Conservation (phyloP, 805 yeast species). For the Monosporozyma servazzii region DNA sequence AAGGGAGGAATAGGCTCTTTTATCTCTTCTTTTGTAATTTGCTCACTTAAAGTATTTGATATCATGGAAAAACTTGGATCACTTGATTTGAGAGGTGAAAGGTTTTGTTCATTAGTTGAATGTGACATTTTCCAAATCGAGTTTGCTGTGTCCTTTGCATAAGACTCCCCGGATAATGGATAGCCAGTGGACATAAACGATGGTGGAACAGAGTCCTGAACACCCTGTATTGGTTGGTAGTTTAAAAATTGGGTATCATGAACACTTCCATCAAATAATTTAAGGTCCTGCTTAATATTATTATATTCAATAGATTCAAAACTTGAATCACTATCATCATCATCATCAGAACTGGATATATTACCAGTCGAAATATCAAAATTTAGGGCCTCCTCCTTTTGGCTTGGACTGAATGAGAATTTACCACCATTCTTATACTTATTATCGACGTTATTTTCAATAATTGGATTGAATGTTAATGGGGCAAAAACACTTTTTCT, state of each 20-base stretch:
- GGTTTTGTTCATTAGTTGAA: slow-evolving; percentile 11
- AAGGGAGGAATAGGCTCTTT: neutral
- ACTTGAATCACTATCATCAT: slow-evolving; percentile 25
- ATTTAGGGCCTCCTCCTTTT: slow-evolving; percentile 25
- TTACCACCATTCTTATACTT: slow-evolving; percentile 89
- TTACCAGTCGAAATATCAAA: slow-evolving; percentile 26
- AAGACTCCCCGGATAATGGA: slow-evolving; percentile 7
- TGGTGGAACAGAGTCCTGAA: slow-evolving; percentile 12
- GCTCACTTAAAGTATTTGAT: neutral
- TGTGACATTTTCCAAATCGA: slow-evolving; percentile 23
- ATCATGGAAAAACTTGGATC: slow-evolving; percentile 7
- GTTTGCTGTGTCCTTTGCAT: slow-evolving; percentile 15
- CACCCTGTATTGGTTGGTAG: slow-evolving; percentile 9
- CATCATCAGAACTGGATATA: slow-evolving; percentile 27
- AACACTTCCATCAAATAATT: slow-evolving; percentile 12
- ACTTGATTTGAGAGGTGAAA: slow-evolving; percentile 14
- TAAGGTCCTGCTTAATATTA: slow-evolving; percentile 12
- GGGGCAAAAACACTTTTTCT: slow-evolving; percentile 72
- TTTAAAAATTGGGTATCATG: slow-evolving; percentile 13
- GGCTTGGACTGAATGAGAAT: slow-evolving; percentile 40
- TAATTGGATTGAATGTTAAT: slow-evolving; percentile 68
- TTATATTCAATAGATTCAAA: slow-evolving; percentile 19
- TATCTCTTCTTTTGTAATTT: neutral
- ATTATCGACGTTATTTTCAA: slow-evolving; percentile 66
- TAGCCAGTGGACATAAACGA: slow-evolving; percentile 7